Conservation (phyloP, 2,329 filamentous ascomycete species). For the Phialophora verrucosa region DNA sequence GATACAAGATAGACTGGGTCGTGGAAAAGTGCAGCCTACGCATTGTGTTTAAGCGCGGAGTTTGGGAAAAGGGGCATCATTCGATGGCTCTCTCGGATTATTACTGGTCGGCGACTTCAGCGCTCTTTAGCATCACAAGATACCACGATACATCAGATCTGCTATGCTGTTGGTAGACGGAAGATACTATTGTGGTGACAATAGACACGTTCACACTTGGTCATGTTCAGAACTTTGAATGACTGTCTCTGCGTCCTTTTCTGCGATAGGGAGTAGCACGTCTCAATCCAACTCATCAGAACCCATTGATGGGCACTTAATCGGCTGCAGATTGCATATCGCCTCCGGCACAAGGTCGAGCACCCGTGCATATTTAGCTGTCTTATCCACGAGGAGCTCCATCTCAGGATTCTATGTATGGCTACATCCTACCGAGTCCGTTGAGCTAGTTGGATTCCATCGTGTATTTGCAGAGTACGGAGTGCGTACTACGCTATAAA, state of each 20-base stretch:
- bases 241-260: too few relatives aligned
- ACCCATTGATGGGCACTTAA: background rate
- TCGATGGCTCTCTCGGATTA: background rate
- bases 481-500: background rate
- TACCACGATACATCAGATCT: conserved; percentile 25
- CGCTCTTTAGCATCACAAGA: background rate
- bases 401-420: background rate
- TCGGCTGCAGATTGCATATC: background rate
- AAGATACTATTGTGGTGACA: background rate
- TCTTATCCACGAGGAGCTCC: background rate
- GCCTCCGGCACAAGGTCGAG: background rate
- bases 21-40: conserved; percentile 9
- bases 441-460: background rate
- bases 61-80: background rate
- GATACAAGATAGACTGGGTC: conserved; percentile 8
- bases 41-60: conserved; percentile 11
- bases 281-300: background rate
- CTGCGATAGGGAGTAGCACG: too few relatives aligned
- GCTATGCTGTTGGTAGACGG: background rate
- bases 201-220: background rate
- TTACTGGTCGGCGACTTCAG: background rate
- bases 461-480: background rate
- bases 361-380: background rate
- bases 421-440: background rate
- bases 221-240: background rate